Percentiles rank a stretch among this genome's conserved stretches.
phyloP scores from a whole-genome alignment of 139 green algal genomes.

The Chlamydomonas sp. region DNA sequence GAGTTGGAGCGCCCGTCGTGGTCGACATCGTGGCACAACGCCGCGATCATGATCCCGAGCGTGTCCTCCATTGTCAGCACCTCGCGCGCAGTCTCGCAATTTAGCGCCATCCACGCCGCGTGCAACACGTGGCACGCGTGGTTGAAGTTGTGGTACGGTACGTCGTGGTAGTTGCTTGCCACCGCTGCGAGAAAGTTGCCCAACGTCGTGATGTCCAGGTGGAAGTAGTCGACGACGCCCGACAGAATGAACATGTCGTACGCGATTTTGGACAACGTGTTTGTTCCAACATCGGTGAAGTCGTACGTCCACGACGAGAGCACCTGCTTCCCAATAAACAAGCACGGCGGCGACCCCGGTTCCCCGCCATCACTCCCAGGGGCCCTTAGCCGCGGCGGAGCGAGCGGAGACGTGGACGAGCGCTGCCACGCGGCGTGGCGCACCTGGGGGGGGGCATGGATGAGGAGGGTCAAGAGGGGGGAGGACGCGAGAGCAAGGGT shows the following conservation, averaged over 20 bases:
- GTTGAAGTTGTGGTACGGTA: conserved; percentile 69
- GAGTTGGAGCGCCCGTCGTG: conserved; percentile 59
- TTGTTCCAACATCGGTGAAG: neutral
- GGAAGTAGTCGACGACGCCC: conserved; percentile 35
- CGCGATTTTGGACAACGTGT: conserved; percentile 31
- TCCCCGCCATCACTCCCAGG: too few species aligned
- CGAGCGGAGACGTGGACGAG: too few species aligned
- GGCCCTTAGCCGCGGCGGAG: too few species aligned
- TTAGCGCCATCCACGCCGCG: conserved; percentile 46
- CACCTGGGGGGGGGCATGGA: too few species aligned
- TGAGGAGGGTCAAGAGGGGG: too few species aligned
- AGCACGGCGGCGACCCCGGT: too few species aligned
- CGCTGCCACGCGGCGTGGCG: too few species aligned
- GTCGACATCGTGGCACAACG: conserved; percentile 65
- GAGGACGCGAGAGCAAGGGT: too few species aligned
- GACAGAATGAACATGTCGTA: conserved; percentile 51
- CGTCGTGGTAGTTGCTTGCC: conserved; percentile 47
- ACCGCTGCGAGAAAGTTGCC: conserved; percentile 51
- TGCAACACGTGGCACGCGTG: conserved; percentile 65
- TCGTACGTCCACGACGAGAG: neutral
- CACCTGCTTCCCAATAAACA: too few species aligned
- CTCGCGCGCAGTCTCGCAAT: conserved; percentile 10
- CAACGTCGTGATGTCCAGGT: conserved; percentile 32
- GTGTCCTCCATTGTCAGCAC: conserved; percentile 40
- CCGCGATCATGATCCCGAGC: conserved; percentile 47